Base-by-base conservation (phyloP, 2,329 filamentous ascomycete genomes). In the Incumbomyces lentus region DNA sequence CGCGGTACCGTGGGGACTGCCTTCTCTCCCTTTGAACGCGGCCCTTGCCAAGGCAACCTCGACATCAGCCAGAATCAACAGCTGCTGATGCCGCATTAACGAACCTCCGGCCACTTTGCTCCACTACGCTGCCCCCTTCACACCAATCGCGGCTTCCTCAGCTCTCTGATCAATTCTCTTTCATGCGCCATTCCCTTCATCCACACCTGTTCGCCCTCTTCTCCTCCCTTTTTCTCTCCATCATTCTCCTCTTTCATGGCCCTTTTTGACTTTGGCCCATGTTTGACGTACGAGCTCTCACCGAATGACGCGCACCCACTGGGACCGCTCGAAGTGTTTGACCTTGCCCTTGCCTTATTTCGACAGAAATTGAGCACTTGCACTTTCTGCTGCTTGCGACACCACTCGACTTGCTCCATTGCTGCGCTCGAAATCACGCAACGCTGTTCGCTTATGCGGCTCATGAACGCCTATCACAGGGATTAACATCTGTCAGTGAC, bases 111-210 rank as follows among this genome's bases (percentile, higher is more conserved):
- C 17, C 38, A 14, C 19, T 11, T 14, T 22, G 19, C 33, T 22
- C 33, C 33, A 31, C 42, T 19, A 18, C 42, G 31, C 12, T 22
- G 17, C 3, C 16, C n/a, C 26, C 19, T 34, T 37, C 17, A 29
- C 22, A 22, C 42, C 42, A 45, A 45, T 45, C 42, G 34, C 42
- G 37, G 34, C 67, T 51, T 89, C 82, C 54, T 86, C 86, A 44
- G 74, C 69, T 18, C 65, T 67, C 61, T 95, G 86, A 55, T 96
- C 78, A 11, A 96, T 70, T 26, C 22, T 26, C 22, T 38, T 92
- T 89, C 44, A 96, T 38, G 33, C 42, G 42, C 42, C 42, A 45
- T 37, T 19, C 19, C 33, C 30, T 37, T 38, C 42, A 45, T 45
- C 36, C 36, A 39, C 36, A 22, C 36, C 33, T 32, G 26, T 16